These are phyloP conservation scores for Mortierella hygrophila DNA, from an alignment of 192 early-diverging fungal genomes.

Conservation along the genomic window DNA sequence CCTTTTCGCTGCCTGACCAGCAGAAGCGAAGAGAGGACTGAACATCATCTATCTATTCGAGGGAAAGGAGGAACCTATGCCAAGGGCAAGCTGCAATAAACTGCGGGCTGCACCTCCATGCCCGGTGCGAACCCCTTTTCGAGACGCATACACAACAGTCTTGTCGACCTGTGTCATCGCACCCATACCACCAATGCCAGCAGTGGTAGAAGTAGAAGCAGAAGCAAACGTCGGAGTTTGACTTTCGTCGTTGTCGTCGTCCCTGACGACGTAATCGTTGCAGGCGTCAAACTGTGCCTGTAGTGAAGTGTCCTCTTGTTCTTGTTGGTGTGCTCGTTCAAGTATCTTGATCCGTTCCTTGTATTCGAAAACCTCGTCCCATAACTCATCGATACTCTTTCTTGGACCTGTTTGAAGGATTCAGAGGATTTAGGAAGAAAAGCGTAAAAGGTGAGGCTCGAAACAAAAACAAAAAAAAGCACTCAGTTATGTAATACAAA, in stretches of 20 bases:
- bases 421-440: neutral
- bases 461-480: neutral
- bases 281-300: neutral
- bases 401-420: constrained; percentile 21
- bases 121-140: constrained; percentile 28
- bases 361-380: constrained; percentile 54
- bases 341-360: constrained; percentile 37
- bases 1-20: neutral
- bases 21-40: neutral
- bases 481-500: neutral
- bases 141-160: constrained; percentile 27
- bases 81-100: constrained; percentile 16
- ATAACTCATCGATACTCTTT: constrained; percentile 43
- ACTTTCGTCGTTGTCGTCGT: constrained; percentile 5
- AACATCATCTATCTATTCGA: neutral
- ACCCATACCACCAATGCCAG: neutral
- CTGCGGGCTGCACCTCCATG: constrained; percentile 27
- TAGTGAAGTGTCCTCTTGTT: constrained; percentile 4
- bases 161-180: constrained; percentile 25
- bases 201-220: neutral
- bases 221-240: constrained; percentile 7
- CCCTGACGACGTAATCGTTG: neutral
- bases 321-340: constrained; percentile 21
- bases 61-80: neutral
- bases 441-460: neutral